Evolutionary conservation across 768 basidiomycete genomes (phyloP).

Genomic region (Hygrocybe coccinea): DNA sequence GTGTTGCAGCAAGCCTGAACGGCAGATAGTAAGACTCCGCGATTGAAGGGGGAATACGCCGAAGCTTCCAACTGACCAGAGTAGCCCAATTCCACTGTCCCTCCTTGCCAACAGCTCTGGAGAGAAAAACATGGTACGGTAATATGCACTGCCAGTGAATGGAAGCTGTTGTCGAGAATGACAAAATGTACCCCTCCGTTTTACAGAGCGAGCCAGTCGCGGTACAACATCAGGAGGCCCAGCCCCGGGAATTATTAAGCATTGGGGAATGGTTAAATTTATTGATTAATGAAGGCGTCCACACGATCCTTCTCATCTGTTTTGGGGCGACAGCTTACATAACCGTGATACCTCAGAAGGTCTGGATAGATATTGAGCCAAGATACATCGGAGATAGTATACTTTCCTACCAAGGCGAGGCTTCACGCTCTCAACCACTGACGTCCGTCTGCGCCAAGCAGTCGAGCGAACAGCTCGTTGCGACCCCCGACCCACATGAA

Average conservation of each 20-base stretch:
- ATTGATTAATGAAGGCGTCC: neutral
- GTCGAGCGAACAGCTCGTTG: slow-evolving; percentile 62
- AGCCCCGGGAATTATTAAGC: neutral
- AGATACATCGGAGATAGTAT: neutral
- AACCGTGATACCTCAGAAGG: too few relatives aligned
- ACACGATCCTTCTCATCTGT: neutral
- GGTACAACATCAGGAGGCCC: neutral
- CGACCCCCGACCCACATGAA: slow-evolving; percentile 58
- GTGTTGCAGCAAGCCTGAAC: slow-evolving; percentile 81
- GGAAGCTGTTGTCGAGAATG: too few relatives aligned
- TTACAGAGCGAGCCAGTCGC: neutral
- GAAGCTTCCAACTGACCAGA: slow-evolving; percentile 49
- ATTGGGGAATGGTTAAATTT: neutral
- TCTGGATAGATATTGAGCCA: neutral
- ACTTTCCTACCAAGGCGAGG: neutral
- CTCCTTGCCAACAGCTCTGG: slow-evolving; percentile 73
- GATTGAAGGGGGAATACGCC: neutral
- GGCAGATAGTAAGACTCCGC: neutral
- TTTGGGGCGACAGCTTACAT: too few relatives aligned
- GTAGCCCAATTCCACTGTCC: slow-evolving; percentile 85
- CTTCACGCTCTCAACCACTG: slow-evolving; percentile 48
- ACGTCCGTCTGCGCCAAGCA: slow-evolving; percentile 48
- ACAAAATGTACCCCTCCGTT: too few relatives aligned
- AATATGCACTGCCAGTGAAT: neutral
- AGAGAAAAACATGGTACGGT: slow-evolving; percentile 75